phyloP scores from a whole-genome alignment of 305 asterid genomes.

The Fraxinus albicans region DNA sequence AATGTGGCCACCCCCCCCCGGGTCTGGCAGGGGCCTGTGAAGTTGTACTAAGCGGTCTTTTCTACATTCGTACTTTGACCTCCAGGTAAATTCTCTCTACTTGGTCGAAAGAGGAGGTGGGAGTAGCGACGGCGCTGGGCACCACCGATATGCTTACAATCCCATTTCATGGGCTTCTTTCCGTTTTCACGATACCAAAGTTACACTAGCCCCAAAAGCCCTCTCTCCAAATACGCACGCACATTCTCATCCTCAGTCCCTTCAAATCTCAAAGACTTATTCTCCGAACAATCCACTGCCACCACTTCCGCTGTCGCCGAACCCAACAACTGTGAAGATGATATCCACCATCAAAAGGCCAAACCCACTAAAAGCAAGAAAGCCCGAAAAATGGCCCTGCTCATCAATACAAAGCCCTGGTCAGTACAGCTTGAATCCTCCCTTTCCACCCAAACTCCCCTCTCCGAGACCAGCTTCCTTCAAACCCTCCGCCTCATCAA shows the following conservation, averaged over 20 bases:
- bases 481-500: conserved; percentile 71
- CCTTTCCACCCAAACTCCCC: conserved; percentile 51
- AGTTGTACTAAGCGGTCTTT: no score
- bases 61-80: no score
- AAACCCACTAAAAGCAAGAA: conserved; percentile 42
- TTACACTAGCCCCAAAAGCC: neutral
- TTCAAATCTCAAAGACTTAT: conserved; percentile 31
- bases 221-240: conserved; percentile 18
- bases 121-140: neutral
- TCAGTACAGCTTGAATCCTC: conserved; percentile 50
- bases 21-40: no score
- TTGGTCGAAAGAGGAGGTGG: neutral
- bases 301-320: conserved; percentile 9
- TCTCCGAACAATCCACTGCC: conserved; percentile 29
- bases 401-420: conserved; percentile 68
- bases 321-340: neutral
- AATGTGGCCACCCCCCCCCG: no score
- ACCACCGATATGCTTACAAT: neutral
- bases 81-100: neutral
- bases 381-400: conserved; percentile 51
- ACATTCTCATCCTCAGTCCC: conserved; percentile 38
- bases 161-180: neutral
- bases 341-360: neutral
- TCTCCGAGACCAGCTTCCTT: conserved; percentile 68
- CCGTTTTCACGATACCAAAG: conserved; percentile 17